phyloP scores from a whole-genome alignment of 2,329 filamentous ascomycete species.

The Xylariaceae sp. region DNA sequence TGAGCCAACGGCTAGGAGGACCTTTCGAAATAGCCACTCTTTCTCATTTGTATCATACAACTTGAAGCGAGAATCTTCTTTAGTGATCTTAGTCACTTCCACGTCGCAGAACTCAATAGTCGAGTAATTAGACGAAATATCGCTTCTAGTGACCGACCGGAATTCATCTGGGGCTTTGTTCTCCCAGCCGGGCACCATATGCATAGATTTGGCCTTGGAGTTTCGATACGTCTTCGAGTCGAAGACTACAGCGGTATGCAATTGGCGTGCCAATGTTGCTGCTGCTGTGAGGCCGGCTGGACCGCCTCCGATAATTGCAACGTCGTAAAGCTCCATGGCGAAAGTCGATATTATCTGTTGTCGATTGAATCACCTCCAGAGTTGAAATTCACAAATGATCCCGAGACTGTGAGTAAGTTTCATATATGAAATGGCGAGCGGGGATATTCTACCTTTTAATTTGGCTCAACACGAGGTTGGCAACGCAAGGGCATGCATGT shows the following conservation, averaged over 20 bases:
- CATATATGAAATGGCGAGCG: too few species aligned
- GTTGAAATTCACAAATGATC: too few species aligned
- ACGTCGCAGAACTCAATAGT: conserved; percentile 19
- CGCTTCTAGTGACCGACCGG: conserved; percentile 6
- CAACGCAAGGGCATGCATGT: too few species aligned
- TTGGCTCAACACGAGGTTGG: too few species aligned
- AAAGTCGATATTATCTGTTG: too few species aligned
- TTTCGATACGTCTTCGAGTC: conserved; percentile 20
- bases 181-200: conserved; percentile 23
- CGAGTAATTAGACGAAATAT: conserved; percentile 14
- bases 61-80: conserved; percentile 31
- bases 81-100: conserved; percentile 14
- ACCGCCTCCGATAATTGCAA: conserved; percentile 22
- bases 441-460: too few species aligned
- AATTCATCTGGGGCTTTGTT: conserved; percentile 17
- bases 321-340: conserved; percentile 17
- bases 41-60: conserved; percentile 21
- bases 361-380: too few species aligned
- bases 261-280: conserved; percentile 16
- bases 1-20: conserved; percentile 19
- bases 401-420: too few species aligned
- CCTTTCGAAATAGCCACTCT: conserved; percentile 17
- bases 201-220: conserved; percentile 14
- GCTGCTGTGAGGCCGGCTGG: conserved; percentile 23
- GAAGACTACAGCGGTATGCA: conserved; percentile 23